A percentile compares a stretch with the other conserved stretches of the same genome.
Conservation (phyloP, 345 rosid genomes). For the Tarenaya hassleriana region DNA sequence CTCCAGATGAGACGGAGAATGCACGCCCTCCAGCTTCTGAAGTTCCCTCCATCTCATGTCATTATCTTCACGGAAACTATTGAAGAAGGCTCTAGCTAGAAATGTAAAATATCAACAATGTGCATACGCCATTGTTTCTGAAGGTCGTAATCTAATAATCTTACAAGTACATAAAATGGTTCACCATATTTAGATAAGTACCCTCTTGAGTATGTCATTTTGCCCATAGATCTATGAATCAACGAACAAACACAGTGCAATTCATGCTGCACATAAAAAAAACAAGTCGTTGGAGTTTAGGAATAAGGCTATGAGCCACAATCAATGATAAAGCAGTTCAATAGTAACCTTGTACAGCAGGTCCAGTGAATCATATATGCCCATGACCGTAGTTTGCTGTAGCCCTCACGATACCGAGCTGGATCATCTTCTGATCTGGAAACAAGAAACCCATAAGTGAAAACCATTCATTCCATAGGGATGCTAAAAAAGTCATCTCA, state of each 20-base stretch:
- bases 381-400: slow-evolving; percentile 85
- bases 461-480: neutral
- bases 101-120: slow-evolving; percentile 15
- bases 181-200: slow-evolving; percentile 22
- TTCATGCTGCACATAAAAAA: slow-evolving; percentile 63
- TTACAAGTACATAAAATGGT: neutral
- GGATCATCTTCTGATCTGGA: slow-evolving; percentile 62
- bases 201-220: slow-evolving; percentile 81
- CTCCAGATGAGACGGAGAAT: slow-evolving; percentile 89
- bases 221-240: slow-evolving; percentile 85
- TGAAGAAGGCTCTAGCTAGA: slow-evolving; percentile 71
- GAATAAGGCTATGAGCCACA: neutral
- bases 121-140: too few relatives aligned
- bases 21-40: slow-evolving; percentile 91
- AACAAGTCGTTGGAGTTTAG: slow-evolving; percentile 4
- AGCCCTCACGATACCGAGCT: slow-evolving; percentile 56
- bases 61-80: slow-evolving; percentile 72
- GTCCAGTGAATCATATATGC: slow-evolving; percentile 73
- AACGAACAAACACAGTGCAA: slow-evolving; percentile 88
- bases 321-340: neutral
- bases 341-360: slow-evolving; percentile 62
- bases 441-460: slow-evolving; percentile 8
- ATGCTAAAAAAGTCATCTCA: neutral
- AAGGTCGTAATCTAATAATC: neutral
- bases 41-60: slow-evolving; percentile 89